Base-by-base conservation (phyloP, 2,329 filamentous ascomycete genomes). In the Cytospora leucostoma region DNA sequence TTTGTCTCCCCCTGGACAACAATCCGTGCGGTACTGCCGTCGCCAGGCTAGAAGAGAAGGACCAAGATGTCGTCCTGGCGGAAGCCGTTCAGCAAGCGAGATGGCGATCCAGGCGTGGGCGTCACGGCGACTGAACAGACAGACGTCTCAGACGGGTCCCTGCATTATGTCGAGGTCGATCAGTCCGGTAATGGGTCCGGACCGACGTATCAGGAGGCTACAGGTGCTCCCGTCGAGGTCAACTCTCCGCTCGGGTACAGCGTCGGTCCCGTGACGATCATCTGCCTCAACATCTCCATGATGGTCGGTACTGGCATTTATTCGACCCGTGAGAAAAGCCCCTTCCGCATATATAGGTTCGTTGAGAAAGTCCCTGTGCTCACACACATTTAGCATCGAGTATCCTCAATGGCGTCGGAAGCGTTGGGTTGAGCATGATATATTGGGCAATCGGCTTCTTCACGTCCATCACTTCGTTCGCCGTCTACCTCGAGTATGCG, bases 281-380 rank as follows among this genome's bases (percentile, higher is more conserved):
- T 88, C 37, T 86, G 88, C 59, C 51, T 61, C 13, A 88, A 88
- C 64, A 71, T 88, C 49, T 84, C 82, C 63, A 81, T 82, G 72
- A 88, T 88, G 84, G 77, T 88, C 53, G 86, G 86, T 1, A 88
- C 84, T 0, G 84, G 85, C 6, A 79, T 87, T 7, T 87, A 83
- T 63, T 88, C 85, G 0, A 88, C 86, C 0, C 86, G 62, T 65
- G 17, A 47, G 62, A 40, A 40, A 19, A 1, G 7, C 1, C n/a
- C 1, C 13, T n/a, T 8, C 6, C 2, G 12, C 19, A 10, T 7
- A 1, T 19, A 10, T 7, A 1, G 10, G 50, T 12, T 51, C 13
- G 56, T 47, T 13, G 11, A n/a, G 8, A 7, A 10, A 1, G 7
- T 35, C 38, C n/a, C 12, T 21, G 17, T 6, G 7, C 58, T 70